A percentile compares a stretch with the other conserved stretches of the same genome.
These are phyloP conservation scores for Delonix regia DNA, from an alignment of 306 rosid species.

Conservation along the genomic window DNA sequence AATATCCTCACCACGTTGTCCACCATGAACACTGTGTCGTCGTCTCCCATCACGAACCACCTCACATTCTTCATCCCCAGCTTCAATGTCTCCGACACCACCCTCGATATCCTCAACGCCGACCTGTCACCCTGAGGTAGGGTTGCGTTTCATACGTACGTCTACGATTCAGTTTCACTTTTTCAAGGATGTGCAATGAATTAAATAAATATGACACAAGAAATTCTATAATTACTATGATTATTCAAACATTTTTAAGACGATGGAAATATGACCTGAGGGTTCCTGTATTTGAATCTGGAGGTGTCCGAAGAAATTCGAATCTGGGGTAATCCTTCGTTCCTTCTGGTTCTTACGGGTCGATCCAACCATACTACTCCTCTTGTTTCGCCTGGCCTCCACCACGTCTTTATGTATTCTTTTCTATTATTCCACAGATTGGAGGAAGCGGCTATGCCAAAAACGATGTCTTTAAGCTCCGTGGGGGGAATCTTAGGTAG, in stretches of 20 bases:
- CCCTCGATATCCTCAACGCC: slow-evolving; percentile 79
- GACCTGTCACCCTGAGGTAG: slow-evolving; percentile 60
- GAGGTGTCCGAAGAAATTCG: slow-evolving; percentile 64
- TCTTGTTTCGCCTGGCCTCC: slow-evolving; percentile 74
- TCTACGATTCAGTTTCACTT: too few relatives aligned
- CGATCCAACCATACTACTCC: slow-evolving; percentile 86
- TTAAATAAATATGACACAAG: too few relatives aligned
- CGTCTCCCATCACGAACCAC: slow-evolving; percentile 95
- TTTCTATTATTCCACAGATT: slow-evolving; percentile 68
- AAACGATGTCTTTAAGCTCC: slow-evolving; percentile 66
- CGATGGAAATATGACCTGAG: slow-evolving; percentile 25
- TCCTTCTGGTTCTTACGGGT: slow-evolving; percentile 30
- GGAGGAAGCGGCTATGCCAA: slow-evolving; percentile 82
- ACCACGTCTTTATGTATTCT: slow-evolving; percentile 81
- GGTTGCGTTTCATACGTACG: not conserved
- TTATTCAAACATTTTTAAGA: too few relatives aligned
- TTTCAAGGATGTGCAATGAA: too few relatives aligned
- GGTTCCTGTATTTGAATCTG: slow-evolving; percentile 62
- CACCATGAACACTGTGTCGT: slow-evolving; percentile 78
- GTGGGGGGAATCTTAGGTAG: slow-evolving; percentile 42
- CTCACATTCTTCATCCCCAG: slow-evolving; percentile 80
- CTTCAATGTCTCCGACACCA: slow-evolving; percentile 75
- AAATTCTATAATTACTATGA: too few relatives aligned
- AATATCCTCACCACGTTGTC: slow-evolving; percentile 71
- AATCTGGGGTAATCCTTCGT: slow-evolving; percentile 64